Base-by-base conservation (phyloP, 345 rosid species). In the Brassica rapa region DNA sequence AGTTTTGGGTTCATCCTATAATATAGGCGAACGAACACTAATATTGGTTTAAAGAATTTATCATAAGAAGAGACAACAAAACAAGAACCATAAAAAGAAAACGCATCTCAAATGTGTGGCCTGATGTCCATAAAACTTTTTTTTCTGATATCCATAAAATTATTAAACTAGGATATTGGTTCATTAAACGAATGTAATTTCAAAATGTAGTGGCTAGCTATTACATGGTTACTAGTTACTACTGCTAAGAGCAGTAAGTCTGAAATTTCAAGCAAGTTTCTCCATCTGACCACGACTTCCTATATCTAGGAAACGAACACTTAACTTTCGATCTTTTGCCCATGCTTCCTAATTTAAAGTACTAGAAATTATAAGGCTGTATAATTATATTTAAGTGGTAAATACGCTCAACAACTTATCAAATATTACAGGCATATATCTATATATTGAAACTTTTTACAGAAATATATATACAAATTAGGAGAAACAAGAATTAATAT, bases 151-250 rank as follows among this genome's bases (percentile, higher is more conserved):
- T 25, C 29, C 29, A 25, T 25, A 25, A 25, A 25, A 53, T 39
- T 76, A 15, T 23, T 19, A 30, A 32, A 19, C 4, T 5, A 62
- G 32, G 51, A 30, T 19, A 29, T 19, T 14, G 25, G 74, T 46
- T 63, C 53, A 39, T 12, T 63, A 63, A 51, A 63, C 11, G 24
- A 53, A 37, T 63, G 46, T 55, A 53, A 63, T 24, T 53, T 55
- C 4, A 56, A 37, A 65, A 3, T 37, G 51, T 11, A 77, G 56
- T 70, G 75, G 66, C 43, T 19, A 19, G 8, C 8, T 25, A 60
- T 56, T 35, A 72, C 64, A 82, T 85, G 80, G 81, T 81, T 82
- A 74, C 75, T 35, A 61, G 81, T 81, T 82, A 74, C 75, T 35
- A 61, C 71, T 83, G 73, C 83, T 77, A 41, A 70, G 72, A 68